Base-by-base conservation (phyloP, 2,329 filamentous ascomycete species). In the Penicillium sp. region DNA sequence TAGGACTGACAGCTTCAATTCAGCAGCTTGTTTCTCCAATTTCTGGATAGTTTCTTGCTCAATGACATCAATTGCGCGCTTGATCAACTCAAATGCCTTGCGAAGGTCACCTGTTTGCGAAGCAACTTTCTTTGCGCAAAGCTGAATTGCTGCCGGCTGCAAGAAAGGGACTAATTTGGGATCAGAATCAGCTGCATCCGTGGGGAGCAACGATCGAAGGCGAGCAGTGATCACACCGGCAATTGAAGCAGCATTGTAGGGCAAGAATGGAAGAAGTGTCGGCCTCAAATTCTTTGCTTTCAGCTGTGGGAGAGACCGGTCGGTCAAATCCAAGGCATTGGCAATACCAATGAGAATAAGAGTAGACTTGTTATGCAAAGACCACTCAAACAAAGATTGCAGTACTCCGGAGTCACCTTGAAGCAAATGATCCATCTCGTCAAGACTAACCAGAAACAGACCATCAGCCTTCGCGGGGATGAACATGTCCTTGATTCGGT, bases 301-400 rank as follows among this genome's bases (percentile, higher is more conserved):
- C 60, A 99, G 84, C 51, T 93, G 89, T 49, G 95, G 95, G 21
- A 99, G 82, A 66, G 97, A 96, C 10, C 95, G 90, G 71, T 98
- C 95, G 0, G 95, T 99, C 55, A 99, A 81, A 71, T 99, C 95
- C 53, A 99, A 82, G 4, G 95, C 95, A 69, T 99, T 99, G 65
- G 95, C 95, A 69, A 99, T 96, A 48, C 95, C 95, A 49, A 99
- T 85, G 19, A 99, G 81, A 35, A 95, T 81, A 5, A 99, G 86
- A 21, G 85, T 86, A 0, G 95, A 97, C 1, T 85, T 84, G 61
- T 87, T 87, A 60, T 91, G 86, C 68, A 99, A 80, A 1, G 95
- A 96, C 93, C 93, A 98, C 72, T 97, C 93, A 65, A 99, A 97
- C n/a, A 99, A 81, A 60, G 87, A 90, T 76, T 98, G 97, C 14